Evolutionary conservation across 2,329 filamentous ascomycete species (phyloP).

Genomic region (Beauveria sp.): DNA sequence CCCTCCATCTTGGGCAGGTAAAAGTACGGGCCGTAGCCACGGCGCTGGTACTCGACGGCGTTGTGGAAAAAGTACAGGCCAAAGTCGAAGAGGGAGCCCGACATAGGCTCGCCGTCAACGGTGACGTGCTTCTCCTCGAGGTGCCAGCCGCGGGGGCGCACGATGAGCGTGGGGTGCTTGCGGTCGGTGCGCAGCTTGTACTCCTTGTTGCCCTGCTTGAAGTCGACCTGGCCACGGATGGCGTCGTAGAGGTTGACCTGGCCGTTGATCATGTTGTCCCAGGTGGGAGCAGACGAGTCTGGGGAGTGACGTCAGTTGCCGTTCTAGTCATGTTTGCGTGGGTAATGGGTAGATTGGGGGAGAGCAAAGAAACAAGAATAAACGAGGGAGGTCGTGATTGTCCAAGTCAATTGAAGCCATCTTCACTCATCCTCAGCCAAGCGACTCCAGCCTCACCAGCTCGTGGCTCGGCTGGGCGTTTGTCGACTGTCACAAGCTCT

Average conservation of each 20-base stretch:
- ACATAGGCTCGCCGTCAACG: slow-evolving; percentile 90
- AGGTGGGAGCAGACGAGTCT: slow-evolving; percentile 94
- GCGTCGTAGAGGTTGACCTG: slow-evolving; percentile 97
- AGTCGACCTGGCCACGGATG: slow-evolving; percentile 87
- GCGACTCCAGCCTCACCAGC: neutral
- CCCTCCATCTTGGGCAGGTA: slow-evolving; percentile 98
- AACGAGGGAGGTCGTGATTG: neutral
- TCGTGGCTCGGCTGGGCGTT: neutral
- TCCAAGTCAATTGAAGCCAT: neutral
- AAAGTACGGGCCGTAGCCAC: slow-evolving; percentile 88
- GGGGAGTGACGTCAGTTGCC: slow-evolving; percentile 10
- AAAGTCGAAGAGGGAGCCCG: slow-evolving; percentile 89
- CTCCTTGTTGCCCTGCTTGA: slow-evolving; percentile 90
- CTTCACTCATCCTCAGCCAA: neutral
- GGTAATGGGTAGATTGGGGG: neutral
- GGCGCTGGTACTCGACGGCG: slow-evolving; percentile 76
- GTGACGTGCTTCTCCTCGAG: slow-evolving; percentile 97
- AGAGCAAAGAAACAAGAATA: neutral
- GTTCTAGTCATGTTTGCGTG: slow-evolving; percentile 12
- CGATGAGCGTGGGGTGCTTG: slow-evolving; percentile 79
- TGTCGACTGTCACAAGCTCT: slow-evolving; percentile 9
- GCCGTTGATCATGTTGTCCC: slow-evolving; percentile 99
- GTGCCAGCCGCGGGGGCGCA: slow-evolving; percentile 94
- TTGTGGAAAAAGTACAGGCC: slow-evolving; percentile 99
- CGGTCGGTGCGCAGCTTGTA: slow-evolving; percentile 96